A percentile compares a stretch with the other conserved stretches of the same genome.
Conservation (phyloP, 306 rosid genomes). For the Hippophae gyantsensis region DNA sequence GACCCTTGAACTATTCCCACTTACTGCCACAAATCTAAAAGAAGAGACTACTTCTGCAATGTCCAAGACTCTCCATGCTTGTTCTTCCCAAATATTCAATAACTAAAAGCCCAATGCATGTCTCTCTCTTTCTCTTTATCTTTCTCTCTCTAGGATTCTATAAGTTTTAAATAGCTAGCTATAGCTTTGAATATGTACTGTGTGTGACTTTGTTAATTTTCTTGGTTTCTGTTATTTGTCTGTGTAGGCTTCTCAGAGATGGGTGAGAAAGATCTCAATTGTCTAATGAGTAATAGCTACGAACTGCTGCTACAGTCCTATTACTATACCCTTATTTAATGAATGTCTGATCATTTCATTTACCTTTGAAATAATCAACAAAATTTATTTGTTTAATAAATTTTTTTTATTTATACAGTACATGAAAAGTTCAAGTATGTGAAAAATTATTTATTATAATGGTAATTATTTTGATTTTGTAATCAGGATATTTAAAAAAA, state of each 20-base stretch:
- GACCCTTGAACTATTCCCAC: conserved; percentile 84
- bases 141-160: conserved; percentile 11
- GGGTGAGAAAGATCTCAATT: conserved; percentile 24
- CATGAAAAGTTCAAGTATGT: too few relatives aligned
- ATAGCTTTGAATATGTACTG: conserved; percentile 3
- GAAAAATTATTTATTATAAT: too few relatives aligned
- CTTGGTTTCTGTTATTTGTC: conserved; percentile 18
- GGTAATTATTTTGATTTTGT: too few relatives aligned
- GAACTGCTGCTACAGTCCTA: conserved; percentile 12
- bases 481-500: background rate
- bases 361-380: background rate
- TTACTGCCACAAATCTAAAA: conserved; percentile 43
- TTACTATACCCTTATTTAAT: conserved; percentile 10
- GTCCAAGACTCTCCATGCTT: background rate
- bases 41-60: conserved; percentile 33
- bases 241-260: background rate
- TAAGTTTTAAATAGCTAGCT: too few relatives aligned
- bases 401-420: too few relatives aligned
- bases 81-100: background rate
- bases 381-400: background rate
- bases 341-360: conserved; percentile 5
- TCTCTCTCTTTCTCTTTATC: background rate
- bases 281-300: conserved; percentile 23
- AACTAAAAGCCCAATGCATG: background rate
- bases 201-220: conserved; percentile 11